Evolutionary conservation across 306 rosid genomes (phyloP).

Genomic region (Dalbergia cultrata): DNA sequence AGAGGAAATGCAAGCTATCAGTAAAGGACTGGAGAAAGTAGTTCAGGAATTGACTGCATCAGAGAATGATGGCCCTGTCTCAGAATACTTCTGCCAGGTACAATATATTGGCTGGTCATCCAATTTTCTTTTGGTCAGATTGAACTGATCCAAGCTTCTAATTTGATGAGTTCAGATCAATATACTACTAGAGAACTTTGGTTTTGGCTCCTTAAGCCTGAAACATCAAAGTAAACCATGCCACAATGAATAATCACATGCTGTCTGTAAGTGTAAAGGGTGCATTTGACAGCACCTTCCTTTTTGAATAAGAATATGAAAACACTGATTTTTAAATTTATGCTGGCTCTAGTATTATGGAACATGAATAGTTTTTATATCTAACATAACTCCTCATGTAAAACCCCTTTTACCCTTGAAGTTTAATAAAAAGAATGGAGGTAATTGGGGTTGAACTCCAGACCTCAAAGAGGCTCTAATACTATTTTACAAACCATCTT

Average conservation of each 20-base stretch:
- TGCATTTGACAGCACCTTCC: constrained; percentile 16
- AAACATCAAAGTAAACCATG: constrained; percentile 35
- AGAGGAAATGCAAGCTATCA: constrained; percentile 98
- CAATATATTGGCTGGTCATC: constrained; percentile 20
- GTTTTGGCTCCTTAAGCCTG: constrained; percentile 11
- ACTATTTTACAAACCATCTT: not conserved
- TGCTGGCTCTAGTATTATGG: constrained; percentile 7
- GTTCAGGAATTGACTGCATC: constrained; percentile 90
- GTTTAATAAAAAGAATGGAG: not conserved
- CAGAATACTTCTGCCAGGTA: constrained; percentile 88
- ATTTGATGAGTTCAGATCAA: constrained; percentile 24
- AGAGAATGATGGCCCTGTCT: constrained; percentile 86
- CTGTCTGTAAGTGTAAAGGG: not conserved
- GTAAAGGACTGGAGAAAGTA: constrained; percentile 95
- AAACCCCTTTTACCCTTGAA: no score
- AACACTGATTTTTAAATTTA: not conserved
- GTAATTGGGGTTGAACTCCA: not conserved
- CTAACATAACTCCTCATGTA: no score
- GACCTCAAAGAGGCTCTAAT: not conserved
- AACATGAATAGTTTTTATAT: not conserved
- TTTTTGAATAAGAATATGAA: constrained; percentile 28
- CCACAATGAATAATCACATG: constrained; percentile 12
- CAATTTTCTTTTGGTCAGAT: constrained; percentile 26
- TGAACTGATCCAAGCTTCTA: not conserved
- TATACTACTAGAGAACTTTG: constrained; percentile 9